Evolutionary conservation across 352 stramenopile genomes (phyloP).

Genomic region (Phytophthora melonis): DNA sequence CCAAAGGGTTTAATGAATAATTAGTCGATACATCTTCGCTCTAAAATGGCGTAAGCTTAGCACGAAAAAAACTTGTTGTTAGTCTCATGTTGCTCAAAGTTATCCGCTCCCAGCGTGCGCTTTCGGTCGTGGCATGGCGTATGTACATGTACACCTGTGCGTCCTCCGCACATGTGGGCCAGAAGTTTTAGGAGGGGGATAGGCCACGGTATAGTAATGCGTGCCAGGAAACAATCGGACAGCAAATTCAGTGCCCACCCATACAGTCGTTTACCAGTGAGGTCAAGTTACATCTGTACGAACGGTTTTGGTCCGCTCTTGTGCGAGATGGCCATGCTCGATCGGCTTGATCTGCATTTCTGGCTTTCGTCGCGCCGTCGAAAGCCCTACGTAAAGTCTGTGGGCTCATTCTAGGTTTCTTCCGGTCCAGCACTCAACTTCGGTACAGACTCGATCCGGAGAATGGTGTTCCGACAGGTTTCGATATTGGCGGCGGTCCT

Average conservation of each 20-base stretch:
- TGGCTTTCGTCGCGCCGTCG: constrained; percentile 25
- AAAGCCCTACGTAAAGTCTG: constrained; percentile 9
- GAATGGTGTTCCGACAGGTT: constrained; percentile 30
- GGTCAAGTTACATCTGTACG: constrained; percentile 3
- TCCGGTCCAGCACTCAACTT: constrained; percentile 22
- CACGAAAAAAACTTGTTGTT: neutral
- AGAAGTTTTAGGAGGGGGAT: constrained; percentile 4
- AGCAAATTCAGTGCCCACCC: neutral
- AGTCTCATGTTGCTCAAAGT: neutral
- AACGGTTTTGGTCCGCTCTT: constrained; percentile 10
- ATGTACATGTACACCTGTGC: constrained; percentile 1
- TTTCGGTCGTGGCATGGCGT: neutral
- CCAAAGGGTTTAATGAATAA: neutral
- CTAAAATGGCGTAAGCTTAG: neutral
- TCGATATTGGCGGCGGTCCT: constrained; percentile 20
- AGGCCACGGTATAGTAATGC: constrained; percentile 6
- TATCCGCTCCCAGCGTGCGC: neutral
- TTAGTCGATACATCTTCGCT: neutral
- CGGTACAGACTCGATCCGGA: neutral
- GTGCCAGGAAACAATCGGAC: constrained; percentile 5
- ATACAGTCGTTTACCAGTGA: neutral
- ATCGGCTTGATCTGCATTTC: constrained; percentile 34
- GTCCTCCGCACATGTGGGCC: neutral
- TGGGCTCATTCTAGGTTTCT: constrained; percentile 28
- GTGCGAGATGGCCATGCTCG: constrained; percentile 28